These are phyloP conservation scores for Crithidia mellificae DNA, from an alignment of 208 protist species.

Conservation along the genomic window DNA sequence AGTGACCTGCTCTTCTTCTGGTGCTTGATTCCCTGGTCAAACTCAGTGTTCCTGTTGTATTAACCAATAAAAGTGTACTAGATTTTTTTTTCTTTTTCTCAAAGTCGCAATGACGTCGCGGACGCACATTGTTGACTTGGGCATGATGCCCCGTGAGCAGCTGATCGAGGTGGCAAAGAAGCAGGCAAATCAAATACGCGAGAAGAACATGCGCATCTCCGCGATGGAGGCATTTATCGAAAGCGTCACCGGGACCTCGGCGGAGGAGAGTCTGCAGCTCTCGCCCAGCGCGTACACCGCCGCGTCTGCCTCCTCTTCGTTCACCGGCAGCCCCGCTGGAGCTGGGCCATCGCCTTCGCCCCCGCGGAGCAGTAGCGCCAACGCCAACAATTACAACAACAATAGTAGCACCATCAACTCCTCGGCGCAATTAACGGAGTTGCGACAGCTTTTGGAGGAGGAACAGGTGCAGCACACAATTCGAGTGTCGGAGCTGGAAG, in stretches of 20 bases:
- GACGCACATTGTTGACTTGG: slow-evolving; percentile 60
- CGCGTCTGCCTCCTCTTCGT: background rate
- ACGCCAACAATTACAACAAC: no score
- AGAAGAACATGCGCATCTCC: slow-evolving; percentile 57
- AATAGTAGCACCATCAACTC: background rate
- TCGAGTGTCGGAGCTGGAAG: slow-evolving; percentile 41
- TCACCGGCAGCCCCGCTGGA: background rate
- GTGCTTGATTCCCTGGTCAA: no score
- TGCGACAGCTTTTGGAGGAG: slow-evolving; percentile 37
- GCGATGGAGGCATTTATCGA: slow-evolving; percentile 51
- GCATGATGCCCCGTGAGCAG: slow-evolving; percentile 49
- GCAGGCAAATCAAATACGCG: slow-evolving; percentile 48
- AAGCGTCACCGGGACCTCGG: slow-evolving; percentile 32
- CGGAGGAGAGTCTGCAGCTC: slow-evolving; percentile 18
- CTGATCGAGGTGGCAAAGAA: slow-evolving; percentile 68
- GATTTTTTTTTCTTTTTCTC: slow-evolving; percentile 10
- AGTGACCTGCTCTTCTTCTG: no score
- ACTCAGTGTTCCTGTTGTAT: background rate
- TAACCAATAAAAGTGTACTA: no score
- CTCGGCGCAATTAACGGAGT: slow-evolving; percentile 14
- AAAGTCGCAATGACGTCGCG: slow-evolving; percentile 23
- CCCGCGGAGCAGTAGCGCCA: no score
- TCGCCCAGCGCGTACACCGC: background rate
- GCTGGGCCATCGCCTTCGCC: background rate
- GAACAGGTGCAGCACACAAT: slow-evolving; percentile 35